These are phyloP conservation scores for Saccharomycopsis synnaedendra DNA, from an alignment of 805 yeast species.

Conservation along the genomic window DNA sequence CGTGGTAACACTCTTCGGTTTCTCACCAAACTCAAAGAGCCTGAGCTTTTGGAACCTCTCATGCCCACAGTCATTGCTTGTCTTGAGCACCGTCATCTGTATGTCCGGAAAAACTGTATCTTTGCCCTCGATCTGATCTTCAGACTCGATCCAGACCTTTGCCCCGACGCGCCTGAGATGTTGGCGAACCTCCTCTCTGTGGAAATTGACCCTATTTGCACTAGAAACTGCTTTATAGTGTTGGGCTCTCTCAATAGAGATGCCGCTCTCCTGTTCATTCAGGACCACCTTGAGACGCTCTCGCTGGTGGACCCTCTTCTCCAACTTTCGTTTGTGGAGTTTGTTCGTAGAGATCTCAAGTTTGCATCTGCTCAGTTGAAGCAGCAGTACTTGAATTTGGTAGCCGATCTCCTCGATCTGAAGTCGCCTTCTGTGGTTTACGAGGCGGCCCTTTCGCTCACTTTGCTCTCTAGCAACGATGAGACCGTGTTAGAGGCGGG, in stretches of 20 bases:
- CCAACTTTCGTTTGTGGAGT: conserved; percentile 85
- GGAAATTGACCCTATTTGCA: conserved; percentile 89
- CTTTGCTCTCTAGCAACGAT: conserved; percentile 41
- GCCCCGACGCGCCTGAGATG: conserved; percentile 93
- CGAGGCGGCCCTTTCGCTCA: conserved; percentile 82
- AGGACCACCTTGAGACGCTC: conserved; percentile 49
- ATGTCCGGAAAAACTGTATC: conserved; percentile 94
- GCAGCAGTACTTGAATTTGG: conserved; percentile 58
- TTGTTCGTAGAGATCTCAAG: conserved; percentile 70
- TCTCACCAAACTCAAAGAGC: conserved; percentile 80
- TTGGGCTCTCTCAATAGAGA: conserved; percentile 75
- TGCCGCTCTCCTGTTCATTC: conserved; percentile 72
- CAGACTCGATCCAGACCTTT: conserved; percentile 71
- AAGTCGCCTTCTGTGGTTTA: conserved; percentile 67
- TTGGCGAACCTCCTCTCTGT: conserved; percentile 58
- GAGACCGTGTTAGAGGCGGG: conserved; percentile 75
- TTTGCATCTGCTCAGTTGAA: conserved; percentile 49
- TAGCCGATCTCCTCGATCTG: conserved; percentile 61
- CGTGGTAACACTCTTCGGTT: conserved; percentile 93
- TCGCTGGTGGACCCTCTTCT: conserved; percentile 67
- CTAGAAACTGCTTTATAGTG: conserved; percentile 89
- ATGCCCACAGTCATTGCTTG: conserved; percentile 88
- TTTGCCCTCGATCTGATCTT: conserved; percentile 80
- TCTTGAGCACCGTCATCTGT: conserved; percentile 93
- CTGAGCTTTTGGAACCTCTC: conserved; percentile 89